phyloP scores from a whole-genome alignment of 176 grass and related monocot species.

The Oryza brachyantha region DNA sequence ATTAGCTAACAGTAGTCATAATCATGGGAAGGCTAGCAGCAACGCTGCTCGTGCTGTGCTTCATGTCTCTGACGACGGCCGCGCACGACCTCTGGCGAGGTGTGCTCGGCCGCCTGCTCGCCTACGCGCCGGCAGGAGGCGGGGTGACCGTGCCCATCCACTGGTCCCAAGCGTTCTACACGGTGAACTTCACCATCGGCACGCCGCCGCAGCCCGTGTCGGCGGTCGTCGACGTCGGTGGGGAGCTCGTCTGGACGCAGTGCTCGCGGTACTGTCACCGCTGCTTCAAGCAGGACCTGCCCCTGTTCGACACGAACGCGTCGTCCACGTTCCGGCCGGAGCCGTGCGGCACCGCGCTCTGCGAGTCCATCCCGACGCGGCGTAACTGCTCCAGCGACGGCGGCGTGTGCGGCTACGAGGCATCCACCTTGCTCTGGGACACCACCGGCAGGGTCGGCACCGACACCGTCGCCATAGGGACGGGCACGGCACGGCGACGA shows the following conservation, averaged over 20 bases:
- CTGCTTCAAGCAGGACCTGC: neutral
- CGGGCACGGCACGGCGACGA: neutral
- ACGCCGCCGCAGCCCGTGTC: neutral
- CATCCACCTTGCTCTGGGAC: too few relatives aligned
- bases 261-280: neutral
- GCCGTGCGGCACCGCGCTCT: neutral
- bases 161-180: too few relatives aligned
- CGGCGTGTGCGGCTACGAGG: too few relatives aligned
- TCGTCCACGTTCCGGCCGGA: neutral
- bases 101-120: neutral
- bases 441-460: too few relatives aligned
- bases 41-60: neutral
- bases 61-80: neutral
- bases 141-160: neutral
- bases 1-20: too few relatives aligned
- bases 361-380: neutral
- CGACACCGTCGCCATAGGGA: neutral
- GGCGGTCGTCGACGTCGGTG: neutral
- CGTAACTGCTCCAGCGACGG: too few relatives aligned
- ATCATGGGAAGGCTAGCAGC: neutral
- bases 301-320: neutral
- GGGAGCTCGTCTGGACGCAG: neutral
- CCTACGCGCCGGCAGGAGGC: neutral
- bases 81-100: neutral
- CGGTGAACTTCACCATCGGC: neutral